These are phyloP conservation scores for Globisporangium orthogonon DNA, from an alignment of 352 stramenopile species.

Conservation along the genomic window DNA sequence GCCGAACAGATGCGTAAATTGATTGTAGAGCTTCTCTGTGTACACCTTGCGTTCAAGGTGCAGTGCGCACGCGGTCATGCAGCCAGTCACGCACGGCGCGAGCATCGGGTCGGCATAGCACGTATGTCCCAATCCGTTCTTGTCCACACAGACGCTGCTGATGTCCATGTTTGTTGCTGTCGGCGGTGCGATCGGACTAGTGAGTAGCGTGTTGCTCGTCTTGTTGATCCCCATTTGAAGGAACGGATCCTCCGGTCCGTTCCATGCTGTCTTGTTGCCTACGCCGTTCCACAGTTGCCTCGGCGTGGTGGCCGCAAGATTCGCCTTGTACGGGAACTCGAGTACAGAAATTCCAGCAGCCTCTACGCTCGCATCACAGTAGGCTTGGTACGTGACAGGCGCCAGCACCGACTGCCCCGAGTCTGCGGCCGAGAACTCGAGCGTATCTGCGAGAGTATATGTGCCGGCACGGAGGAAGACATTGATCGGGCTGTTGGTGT, in stretches of 20 bases:
- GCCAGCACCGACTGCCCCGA: constrained; percentile 21
- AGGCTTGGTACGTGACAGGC: constrained; percentile 61
- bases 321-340: constrained; percentile 41
- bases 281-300: constrained; percentile 66
- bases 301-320: constrained; percentile 23
- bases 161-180: constrained; percentile 22
- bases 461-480: constrained; percentile 49
- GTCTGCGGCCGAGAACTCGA: constrained; percentile 47
- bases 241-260: constrained; percentile 52
- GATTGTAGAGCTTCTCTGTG: constrained; percentile 25
- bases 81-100: constrained; percentile 50
- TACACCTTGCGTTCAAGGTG: constrained; percentile 43
- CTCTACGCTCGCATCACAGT: constrained; percentile 39
- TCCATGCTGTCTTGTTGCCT: constrained; percentile 29
- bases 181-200: constrained; percentile 10
- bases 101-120: constrained; percentile 42
- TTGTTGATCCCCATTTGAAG: constrained; percentile 45
- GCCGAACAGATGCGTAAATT: constrained; percentile 66
- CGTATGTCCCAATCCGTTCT: constrained; percentile 43
- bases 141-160: constrained; percentile 56
- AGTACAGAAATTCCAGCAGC: constrained; percentile 23
- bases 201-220: constrained; percentile 33
- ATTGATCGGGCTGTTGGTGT: constrained; percentile 32
- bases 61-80: constrained; percentile 37
- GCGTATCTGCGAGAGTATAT: constrained; percentile 44